Base-by-base conservation (phyloP, 768 basidiomycete species). In the Paxillus ammoniavirescens region DNA sequence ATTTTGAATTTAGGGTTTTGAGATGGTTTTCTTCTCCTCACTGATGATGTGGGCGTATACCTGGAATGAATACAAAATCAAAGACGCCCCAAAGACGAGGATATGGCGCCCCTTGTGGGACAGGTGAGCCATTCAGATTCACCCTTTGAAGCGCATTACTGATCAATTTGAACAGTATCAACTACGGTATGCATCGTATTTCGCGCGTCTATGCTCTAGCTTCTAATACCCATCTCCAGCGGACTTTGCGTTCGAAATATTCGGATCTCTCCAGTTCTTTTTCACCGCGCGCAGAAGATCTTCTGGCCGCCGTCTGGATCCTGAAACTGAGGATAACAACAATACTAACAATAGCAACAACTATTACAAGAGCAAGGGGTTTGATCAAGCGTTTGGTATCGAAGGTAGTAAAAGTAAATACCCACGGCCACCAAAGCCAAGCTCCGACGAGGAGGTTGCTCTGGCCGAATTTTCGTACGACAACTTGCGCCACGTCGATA, bases 11-110 rank as follows among this genome's bases (percentile, higher is more conserved):
- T 5, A 7, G 13, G 14, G 33, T 18, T 47, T 45, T 2, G 57
- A 91, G 89, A 94, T 94, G 92, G 83, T 93, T 42, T 73, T 92
- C 64, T 93, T 94, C 65, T 74, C 91, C 4, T 42, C 66, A 0
- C 66, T 87, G 42, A 94, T 94, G 88, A 79, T 81, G 74, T 94
- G 89, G 89, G 88, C 93, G 0, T 96, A 93, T 66, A 78, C 77
- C 9, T 75, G 77, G 57, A 76, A 71, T 0, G 92, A 93, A 60
- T 95, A 94, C 71, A 70, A 63, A n/a, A 56, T 72, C 28, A 58
- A 70, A 18, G 81, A 75, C 14, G 59, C 64, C 1, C 63, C 64
- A 8, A 68, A 77, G 37, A 89, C 86, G 1, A 77, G 81, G 35
- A 75, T 88, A 51, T 82, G 86, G 79, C 75, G 81, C 31, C 86